Base-by-base conservation (phyloP, 1,284 basidiomycete species). In the Cystobasidium pallidum region DNA sequence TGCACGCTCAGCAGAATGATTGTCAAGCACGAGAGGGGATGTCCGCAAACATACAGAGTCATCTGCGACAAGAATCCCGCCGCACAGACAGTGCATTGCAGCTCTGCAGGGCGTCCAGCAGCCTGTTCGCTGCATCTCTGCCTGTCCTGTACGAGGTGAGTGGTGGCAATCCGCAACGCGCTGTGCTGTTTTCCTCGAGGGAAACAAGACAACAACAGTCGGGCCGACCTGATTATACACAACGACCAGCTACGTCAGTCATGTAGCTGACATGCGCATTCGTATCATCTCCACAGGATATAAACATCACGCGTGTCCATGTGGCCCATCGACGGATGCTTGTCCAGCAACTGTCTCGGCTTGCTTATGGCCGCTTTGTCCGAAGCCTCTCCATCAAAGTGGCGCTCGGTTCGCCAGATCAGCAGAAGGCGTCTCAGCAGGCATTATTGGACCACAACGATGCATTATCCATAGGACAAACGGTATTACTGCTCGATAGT, bases 101-200 rank as follows among this genome's bases (percentile, higher is more conserved):
- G 54, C 54, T 57, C 30, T 34, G 54, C 10, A 34, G 54, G 30
- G 36, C 30, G 15, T 4, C 13, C 54, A 34, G 54, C 28, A 36
- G 19, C 13, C 32, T 57, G 24, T 36, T 34, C 54, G 19, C 13
- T 32, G 28, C 54, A 11, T 57, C 54, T 4, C 3, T 57, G 54
- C 32, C 54, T 34, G 54, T 57, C 32, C 28, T 57, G 19, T 57
- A 57, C 28, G 30, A 57, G 54, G 54, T 57, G 54, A 34, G 30
- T 34, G 28, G 54, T 19, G 32, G 32, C 28, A 34, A 11, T 34
- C n/a, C n/a, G n/a, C n/a, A 34, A 32, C 49, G 49, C 49, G 49
- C 49, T 51, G 45, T 51, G 10, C 13, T 13, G 19, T 13, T n/a
- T 13, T 8, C 10, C n/a, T 8, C 6, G n/a, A 21, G 49, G 13